Percentiles rank a stretch among this genome's conserved stretches.
phyloP scores from a whole-genome alignment of 2,329 filamentous ascomycete genomes.

The Hymenoscyphus albidus region DNA sequence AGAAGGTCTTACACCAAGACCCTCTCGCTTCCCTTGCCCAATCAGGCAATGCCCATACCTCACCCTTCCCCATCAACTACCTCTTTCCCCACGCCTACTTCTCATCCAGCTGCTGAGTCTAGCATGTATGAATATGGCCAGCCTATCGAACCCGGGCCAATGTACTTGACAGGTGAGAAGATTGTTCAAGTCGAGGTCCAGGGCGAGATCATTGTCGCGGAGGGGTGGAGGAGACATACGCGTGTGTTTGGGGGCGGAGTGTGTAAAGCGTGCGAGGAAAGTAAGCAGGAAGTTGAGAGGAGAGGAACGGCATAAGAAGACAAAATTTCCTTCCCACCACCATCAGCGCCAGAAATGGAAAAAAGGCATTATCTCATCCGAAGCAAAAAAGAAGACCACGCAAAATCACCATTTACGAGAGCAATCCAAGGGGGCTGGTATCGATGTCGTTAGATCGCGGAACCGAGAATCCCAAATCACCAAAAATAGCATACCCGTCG shows the following conservation, averaged over 20 bases:
- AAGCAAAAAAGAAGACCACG: not conserved
- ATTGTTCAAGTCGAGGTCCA: conserved; percentile 15
- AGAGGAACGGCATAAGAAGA: conserved; percentile 7
- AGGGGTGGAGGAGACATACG: conserved; percentile 32
- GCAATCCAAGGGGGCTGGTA: not conserved
- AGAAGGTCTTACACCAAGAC: conserved; percentile 17
- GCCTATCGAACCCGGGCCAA: conserved; percentile 22
- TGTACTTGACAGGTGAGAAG: conserved; percentile 7
- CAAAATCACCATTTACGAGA: not conserved
- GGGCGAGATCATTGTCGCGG: conserved; percentile 28
- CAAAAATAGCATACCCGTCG: not conserved
- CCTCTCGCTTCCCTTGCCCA: conserved; percentile 7
- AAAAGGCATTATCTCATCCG: not conserved
- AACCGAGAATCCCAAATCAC: not conserved
- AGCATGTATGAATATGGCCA: not conserved
- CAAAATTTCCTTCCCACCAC: not conserved
- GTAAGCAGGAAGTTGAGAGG: conserved; percentile 7
- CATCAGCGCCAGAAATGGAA: not conserved
- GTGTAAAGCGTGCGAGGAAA: conserved; percentile 31
- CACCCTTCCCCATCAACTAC: conserved; percentile 6
- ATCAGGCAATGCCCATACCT: not conserved
- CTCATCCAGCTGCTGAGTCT: conserved; percentile 4
- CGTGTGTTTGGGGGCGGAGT: conserved; percentile 33
- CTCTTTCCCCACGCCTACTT: conserved; percentile 5
- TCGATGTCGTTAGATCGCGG: not conserved